Evolutionary conservation across 495 filamentous ascomycete genomes (phyloP), one percentile per base, ranked within the genome.

Genomic region (Hypoxylon fragiforme): DNA sequence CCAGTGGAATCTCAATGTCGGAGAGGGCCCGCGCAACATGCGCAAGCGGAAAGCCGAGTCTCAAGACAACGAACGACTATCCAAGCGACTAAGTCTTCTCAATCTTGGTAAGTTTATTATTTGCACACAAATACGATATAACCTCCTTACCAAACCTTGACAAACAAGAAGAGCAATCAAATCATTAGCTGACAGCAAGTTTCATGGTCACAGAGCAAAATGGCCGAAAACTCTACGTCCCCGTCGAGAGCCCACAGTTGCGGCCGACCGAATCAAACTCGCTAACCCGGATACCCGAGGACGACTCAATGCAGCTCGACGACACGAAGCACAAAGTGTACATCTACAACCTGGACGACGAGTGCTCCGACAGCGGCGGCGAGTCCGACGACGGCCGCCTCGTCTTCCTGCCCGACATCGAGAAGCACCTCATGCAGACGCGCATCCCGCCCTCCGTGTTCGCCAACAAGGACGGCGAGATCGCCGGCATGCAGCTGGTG

Each of bases 291-390:
- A 48, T 58, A 20, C 36, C 55, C 37, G 67, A 70, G n/a, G 71
- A 78, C 50, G 86, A 92, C 58, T 55, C 69, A 28, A 95, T 98
- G 94, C 79, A 89, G 42, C 71, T 97, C 44, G 94, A 98, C 73
- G 86, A 96, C 68, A 86, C 91, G 13, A 86, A 86, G 57, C 75
- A 92, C 70, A 90, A 85, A 49, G 81, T 96, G 44, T 98, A 91
- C 76, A 91, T 98, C 65, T 81, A 92, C 75, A 82, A 94, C 66
- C 75, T 98, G 18, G 94, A 95, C 58, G 88, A 82, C 44, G 92
- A 98, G 73, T 80, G 97, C 32, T 84, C 83, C 15, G 60, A 66
- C 35, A 69, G 70, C 45, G 24, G n/a, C n/a, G 75, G 72, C 61
- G 73, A 71, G 24, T 47, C 69, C 48, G 76, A 83, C 30, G 74